Evolutionary conservation across 495 filamentous ascomycete species (phyloP).

Genomic region (Antarctomyces pellizariae): DNA sequence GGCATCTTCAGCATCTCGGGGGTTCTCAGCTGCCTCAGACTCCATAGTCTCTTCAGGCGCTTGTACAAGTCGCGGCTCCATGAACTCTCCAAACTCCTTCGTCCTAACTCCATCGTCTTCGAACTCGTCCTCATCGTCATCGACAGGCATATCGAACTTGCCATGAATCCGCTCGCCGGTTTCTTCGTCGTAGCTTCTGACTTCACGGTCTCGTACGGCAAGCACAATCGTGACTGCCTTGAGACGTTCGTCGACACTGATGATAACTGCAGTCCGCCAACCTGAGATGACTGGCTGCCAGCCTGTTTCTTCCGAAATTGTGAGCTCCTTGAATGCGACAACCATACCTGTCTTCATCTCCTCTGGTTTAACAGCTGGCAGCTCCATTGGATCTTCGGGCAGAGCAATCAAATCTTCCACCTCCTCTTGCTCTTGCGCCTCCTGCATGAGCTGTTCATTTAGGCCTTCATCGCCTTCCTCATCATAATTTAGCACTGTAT

Average conservation of each 20-base stretch:
- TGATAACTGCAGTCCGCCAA: conserved; percentile 41
- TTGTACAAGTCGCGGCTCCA: conserved; percentile 35
- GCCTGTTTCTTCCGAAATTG: conserved; percentile 46
- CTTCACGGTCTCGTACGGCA: conserved; percentile 40
- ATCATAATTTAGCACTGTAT: conserved; percentile 10
- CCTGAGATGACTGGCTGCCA: conserved; percentile 55
- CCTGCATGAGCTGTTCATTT: conserved; percentile 14
- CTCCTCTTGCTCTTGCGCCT: conserved; percentile 14
- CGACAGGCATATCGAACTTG: conserved; percentile 43
- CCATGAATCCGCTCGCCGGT: conserved; percentile 34
- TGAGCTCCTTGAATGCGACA: conserved; percentile 58
- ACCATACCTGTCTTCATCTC: conserved; percentile 37
- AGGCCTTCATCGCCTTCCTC: conserved; percentile 4
- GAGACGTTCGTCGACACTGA: conserved; percentile 20
- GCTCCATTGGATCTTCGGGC: conserved; percentile 33
- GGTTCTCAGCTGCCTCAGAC: too few species aligned
- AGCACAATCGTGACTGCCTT: conserved; percentile 35
- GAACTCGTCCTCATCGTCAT: conserved; percentile 26
- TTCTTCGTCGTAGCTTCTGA: conserved; percentile 24
- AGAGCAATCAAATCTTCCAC: conserved; percentile 40
- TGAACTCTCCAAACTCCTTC: conserved; percentile 29
- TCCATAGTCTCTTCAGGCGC: conserved; percentile 15
- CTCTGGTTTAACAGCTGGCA: conserved; percentile 27
- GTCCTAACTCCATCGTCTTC: conserved; percentile 28
- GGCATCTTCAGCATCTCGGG: too few species aligned